A percentile compares a stretch with the other conserved stretches of the same genome.
Conservation (phyloP, 108 stramenopile genomes). For the Skeletonema marinoi region DNA sequence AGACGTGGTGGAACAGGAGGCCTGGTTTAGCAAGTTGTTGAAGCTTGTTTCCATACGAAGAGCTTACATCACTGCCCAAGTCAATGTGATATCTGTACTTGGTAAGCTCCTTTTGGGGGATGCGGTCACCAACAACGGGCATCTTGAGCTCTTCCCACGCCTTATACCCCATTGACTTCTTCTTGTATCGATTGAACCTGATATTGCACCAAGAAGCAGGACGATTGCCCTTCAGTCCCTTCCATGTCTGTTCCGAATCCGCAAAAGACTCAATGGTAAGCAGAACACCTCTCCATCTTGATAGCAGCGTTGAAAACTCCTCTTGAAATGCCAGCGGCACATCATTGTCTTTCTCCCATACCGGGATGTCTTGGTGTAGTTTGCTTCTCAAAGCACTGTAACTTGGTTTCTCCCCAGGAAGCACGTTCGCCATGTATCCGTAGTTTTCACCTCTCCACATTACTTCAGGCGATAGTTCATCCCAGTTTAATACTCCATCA, state of each 20-base stretch:
- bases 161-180: not conserved
- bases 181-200: not conserved
- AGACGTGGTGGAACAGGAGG: slow-evolving; percentile 15
- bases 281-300: not conserved
- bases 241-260: not conserved
- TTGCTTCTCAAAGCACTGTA: not conserved
- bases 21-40: slow-evolving; percentile 17
- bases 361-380: not conserved
- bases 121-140: not conserved
- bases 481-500: not conserved
- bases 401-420: not conserved
- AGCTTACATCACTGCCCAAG: slow-evolving; percentile 30
- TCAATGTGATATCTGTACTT: slow-evolving; percentile 37
- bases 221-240: not conserved
- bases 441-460: slow-evolving; percentile 40
- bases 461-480: slow-evolving; percentile 19
- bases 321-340: not conserved
- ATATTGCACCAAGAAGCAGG: not conserved
- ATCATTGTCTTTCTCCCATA: not conserved
- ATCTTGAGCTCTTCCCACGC: not conserved
- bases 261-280: not conserved
- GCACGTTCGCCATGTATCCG: slow-evolving; percentile 8
- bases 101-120: not conserved
- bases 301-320: not conserved
- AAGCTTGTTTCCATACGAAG: not conserved